Base-by-base conservation (phyloP, 495 filamentous ascomycete species). In the Lasiosphaeria hispida region DNA sequence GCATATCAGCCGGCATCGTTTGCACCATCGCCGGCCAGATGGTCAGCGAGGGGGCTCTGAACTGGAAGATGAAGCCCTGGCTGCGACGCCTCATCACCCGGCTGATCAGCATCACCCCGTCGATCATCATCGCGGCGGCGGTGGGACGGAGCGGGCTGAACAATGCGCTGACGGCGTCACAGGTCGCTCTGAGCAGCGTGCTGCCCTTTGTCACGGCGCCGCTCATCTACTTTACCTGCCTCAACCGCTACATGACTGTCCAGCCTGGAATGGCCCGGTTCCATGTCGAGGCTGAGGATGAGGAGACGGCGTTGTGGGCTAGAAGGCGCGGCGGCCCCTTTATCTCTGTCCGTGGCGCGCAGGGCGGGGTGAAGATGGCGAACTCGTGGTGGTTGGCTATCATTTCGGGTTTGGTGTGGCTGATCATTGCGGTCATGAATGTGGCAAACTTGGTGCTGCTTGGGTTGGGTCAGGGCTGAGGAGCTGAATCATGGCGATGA, bases 191-290 rank as follows among this genome's bases (percentile, higher is more conserved):
- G 40, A 90, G 87, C 60, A 80, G 92, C 4, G 87, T 91, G 30
- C 72, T 96, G 36, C 91, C 91, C 0, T 90, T 96, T 66, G 84
- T 93, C 33, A 84, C 81, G 10, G 90, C 89, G 4, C 92, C 92
- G 15, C 73, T 96, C 17, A 87, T 96, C 61, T 96, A 86, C 69
- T 96, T 96, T 64, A 96, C 92, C 0, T 90, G 87, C 58, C 77
- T 85, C 43, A 85, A 87, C 57, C 81, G 83, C 61, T 94, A 89
- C 67, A 96, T 96, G 92, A 87, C 80, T 18, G 90, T 90, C 6
- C 65, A 71, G 61, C 57, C 61, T 13, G 67, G 74, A 47, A 50
- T 57, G 53, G 69, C 75, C 17, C 55, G 71, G 35, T 68, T 68
- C 33, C 69, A 64, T 15, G 55, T 53, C 40, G 57, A 65, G 34